phyloP scores from a whole-genome alignment of 148 eudicot species.

The Nepenthes gracilis region DNA sequence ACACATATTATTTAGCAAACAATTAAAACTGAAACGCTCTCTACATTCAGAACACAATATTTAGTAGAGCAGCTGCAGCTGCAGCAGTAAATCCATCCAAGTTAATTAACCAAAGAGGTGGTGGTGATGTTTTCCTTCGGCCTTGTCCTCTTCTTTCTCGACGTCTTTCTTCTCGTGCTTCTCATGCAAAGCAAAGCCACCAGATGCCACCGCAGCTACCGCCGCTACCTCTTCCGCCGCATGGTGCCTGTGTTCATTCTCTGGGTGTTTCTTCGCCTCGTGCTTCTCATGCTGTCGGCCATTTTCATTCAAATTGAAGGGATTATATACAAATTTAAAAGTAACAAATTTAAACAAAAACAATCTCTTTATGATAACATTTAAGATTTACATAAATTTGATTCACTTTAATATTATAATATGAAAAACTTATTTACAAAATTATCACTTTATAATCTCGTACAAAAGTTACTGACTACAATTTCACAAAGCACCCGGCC shows the following conservation, averaged over 20 bases:
- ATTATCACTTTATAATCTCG: too few relatives aligned
- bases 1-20: too few relatives aligned
- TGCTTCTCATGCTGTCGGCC: slow-evolving; percentile 38
- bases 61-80: too few relatives aligned
- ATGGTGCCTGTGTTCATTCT: slow-evolving; percentile 45
- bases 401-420: too few relatives aligned
- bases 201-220: slow-evolving; percentile 13
- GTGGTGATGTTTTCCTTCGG: neutral
- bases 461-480: too few relatives aligned
- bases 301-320: neutral
- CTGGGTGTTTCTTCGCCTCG: slow-evolving; percentile 44
- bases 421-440: too few relatives aligned
- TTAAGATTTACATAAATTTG: too few relatives aligned
- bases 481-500: too few relatives aligned
- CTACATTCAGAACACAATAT: too few relatives aligned
- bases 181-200: slow-evolving; percentile 3
- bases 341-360: neutral
- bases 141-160: neutral
- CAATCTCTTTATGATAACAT: too few relatives aligned
- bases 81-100: neutral
- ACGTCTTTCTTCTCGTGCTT: slow-evolving; percentile 24
- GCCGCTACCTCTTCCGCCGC: slow-evolving; percentile 43
- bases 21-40: too few relatives aligned
- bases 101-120: neutral
- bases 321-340: neutral